Evolutionary conservation across 495 filamentous ascomycete species (phyloP).

Genomic region (Tuber brumale): DNA sequence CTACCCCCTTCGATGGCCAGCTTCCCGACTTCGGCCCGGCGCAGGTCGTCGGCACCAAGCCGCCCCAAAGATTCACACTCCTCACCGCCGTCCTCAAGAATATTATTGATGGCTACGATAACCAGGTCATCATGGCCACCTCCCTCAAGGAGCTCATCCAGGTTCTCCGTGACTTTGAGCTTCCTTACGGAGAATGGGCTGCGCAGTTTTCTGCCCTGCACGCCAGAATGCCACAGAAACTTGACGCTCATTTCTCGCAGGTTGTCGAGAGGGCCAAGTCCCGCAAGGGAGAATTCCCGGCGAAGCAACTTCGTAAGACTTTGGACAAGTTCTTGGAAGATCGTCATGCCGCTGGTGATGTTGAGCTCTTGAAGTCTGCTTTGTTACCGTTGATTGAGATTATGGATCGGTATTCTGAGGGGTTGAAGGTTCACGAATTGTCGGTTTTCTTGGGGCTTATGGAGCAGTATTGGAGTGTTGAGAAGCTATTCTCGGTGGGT

Average conservation of each 20-base stretch:
- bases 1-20: constrained; percentile 89
- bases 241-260: constrained; percentile 71
- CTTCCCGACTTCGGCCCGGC: constrained; percentile 82
- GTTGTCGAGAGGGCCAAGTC: constrained; percentile 74
- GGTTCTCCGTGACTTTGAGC: constrained; percentile 79
- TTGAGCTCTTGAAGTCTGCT: constrained; percentile 61
- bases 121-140: constrained; percentile 87
- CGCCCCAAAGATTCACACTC: constrained; percentile 75
- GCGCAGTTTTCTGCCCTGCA: constrained; percentile 92
- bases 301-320: constrained; percentile 76
- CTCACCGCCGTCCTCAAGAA: constrained; percentile 73
- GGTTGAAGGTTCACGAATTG: constrained; percentile 86
- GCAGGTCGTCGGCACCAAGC: constrained; percentile 81
- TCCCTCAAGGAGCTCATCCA: constrained; percentile 84
- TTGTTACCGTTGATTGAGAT: constrained; percentile 73
- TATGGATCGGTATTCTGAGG: constrained; percentile 76
- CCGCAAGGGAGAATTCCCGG: constrained; percentile 81
- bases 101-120: constrained; percentile 91
- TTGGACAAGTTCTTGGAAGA: constrained; percentile 85
- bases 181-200: constrained; percentile 94
- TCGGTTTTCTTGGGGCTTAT: constrained; percentile 70
- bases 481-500: constrained; percentile 67
- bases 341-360: constrained; percentile 61
- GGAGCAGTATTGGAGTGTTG: constrained; percentile 71
- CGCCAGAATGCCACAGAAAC: constrained; percentile 88